phyloP scores from a whole-genome alignment of 2,329 filamentous ascomycete genomes.

The Lasiodiplodia sp. region DNA sequence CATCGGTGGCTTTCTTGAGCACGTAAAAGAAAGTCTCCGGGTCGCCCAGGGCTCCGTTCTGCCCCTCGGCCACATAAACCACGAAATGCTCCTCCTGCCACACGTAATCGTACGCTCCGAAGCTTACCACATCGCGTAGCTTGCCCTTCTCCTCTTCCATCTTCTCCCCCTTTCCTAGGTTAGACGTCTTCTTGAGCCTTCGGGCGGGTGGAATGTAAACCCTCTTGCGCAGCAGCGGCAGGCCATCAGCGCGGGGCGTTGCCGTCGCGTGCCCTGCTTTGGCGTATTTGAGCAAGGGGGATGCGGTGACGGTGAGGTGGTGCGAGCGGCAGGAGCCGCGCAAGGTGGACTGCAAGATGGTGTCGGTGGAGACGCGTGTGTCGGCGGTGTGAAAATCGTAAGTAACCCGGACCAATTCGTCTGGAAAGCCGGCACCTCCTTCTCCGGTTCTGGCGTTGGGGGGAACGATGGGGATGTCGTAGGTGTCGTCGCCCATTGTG shows the following conservation, averaged over 20 bases:
- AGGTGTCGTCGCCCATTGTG: no score
- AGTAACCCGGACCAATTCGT: neutral
- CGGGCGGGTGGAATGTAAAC: constrained; percentile 49
- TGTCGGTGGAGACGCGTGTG: constrained; percentile 53
- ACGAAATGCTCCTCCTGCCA: constrained; percentile 41
- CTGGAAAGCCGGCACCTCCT: no score
- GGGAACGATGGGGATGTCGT: no score
- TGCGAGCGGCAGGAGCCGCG: constrained; percentile 48
- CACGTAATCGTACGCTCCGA: constrained; percentile 32
- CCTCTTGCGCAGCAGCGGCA: constrained; percentile 45
- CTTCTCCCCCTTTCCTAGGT: neutral
- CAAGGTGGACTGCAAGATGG: constrained; percentile 53
- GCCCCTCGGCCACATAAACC: constrained; percentile 48
- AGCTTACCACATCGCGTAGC: neutral
- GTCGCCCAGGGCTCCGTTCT: constrained; percentile 34
- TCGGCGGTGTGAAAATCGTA: constrained; percentile 55
- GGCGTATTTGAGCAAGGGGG: constrained; percentile 53
- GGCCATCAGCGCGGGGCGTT: constrained; percentile 50
- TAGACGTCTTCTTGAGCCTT: neutral
- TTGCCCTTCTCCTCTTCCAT: neutral
- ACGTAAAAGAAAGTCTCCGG: neutral
- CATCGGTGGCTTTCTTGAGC: neutral
- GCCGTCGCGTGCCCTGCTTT: constrained; percentile 50
- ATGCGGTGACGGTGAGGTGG: constrained; percentile 24
- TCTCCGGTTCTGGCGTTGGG: no score